phyloP scores from a whole-genome alignment of 2,329 filamentous ascomycete species.

The Arthrobotrys entomopaga region DNA sequence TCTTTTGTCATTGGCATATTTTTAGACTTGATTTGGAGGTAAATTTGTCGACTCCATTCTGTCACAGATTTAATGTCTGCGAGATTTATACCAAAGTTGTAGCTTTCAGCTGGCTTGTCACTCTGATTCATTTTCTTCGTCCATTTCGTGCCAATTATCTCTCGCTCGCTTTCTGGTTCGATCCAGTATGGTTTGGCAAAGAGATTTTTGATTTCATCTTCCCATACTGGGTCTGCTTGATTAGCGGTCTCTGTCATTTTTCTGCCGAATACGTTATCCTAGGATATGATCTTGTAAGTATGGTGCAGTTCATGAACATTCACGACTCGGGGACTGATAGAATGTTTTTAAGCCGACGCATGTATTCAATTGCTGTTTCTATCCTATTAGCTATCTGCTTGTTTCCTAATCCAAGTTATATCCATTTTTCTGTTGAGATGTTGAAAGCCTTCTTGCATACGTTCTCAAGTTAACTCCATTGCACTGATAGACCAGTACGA shows the following conservation, averaged over 20 bases:
- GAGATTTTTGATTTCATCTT: conserved; percentile 38
- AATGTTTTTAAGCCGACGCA: too few relatives aligned
- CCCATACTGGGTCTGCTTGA: conserved; percentile 42
- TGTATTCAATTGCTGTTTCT: too few relatives aligned
- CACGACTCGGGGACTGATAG: too few relatives aligned
- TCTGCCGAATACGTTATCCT: too few relatives aligned
- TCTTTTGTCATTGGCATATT: conserved; percentile 51
- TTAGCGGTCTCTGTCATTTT: neutral
- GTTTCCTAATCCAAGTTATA: too few relatives aligned
- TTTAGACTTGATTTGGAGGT: conserved; percentile 28
- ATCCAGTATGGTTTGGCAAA: conserved; percentile 53
- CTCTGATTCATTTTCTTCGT: conserved; percentile 35
- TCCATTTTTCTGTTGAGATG: too few relatives aligned
- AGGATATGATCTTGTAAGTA: too few relatives aligned
- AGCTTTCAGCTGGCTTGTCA: neutral
- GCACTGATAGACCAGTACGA: too few relatives aligned
- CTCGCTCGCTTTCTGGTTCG: conserved; percentile 6
- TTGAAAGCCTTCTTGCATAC: too few relatives aligned
- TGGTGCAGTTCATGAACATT: too few relatives aligned
- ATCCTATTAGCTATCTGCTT: too few relatives aligned
- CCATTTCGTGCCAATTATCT: conserved; percentile 21
- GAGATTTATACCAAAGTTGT: conserved; percentile 32
- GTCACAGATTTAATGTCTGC: conserved; percentile 17
- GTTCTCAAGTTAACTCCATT: too few relatives aligned
- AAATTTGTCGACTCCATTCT: conserved; percentile 33